phyloP scores from a whole-genome alignment of 1,284 basidiomycete genomes.

The Moesziomyces globuligerus region DNA sequence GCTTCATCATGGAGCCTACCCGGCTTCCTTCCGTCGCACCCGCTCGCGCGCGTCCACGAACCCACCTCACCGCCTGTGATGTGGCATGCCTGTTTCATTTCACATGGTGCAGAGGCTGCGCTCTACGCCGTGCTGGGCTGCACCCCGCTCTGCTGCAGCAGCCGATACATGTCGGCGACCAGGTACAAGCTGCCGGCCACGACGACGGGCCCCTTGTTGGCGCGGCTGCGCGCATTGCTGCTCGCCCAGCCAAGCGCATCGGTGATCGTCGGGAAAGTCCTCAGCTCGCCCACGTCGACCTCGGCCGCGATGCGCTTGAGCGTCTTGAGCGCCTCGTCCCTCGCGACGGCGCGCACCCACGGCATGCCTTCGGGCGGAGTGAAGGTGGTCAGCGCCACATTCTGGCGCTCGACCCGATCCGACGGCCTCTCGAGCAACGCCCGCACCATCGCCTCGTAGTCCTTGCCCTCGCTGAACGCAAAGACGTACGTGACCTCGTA shows the following conservation, averaged over 20 bases:
- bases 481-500: conserved; percentile 56
- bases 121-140: neutral
- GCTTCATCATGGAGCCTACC: too few relatives aligned
- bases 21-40: too few relatives aligned
- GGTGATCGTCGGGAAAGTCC: conserved; percentile 13
- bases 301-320: conserved; percentile 4
- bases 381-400: conserved; percentile 56
- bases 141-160: conserved; percentile 9
- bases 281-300: conserved; percentile 25
- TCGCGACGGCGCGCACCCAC: conserved; percentile 52
- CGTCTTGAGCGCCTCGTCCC: conserved; percentile 13
- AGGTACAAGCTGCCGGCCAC: conserved; percentile 64
- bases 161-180: conserved; percentile 59
- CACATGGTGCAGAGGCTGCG: too few relatives aligned
- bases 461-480: conserved; percentile 61
- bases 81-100: neutral
- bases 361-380: conserved; percentile 66
- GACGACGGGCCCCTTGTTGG: conserved; percentile 35
- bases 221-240: neutral
- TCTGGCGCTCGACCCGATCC: conserved; percentile 29
- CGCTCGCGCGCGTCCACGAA: too few relatives aligned
- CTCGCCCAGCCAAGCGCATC: conserved; percentile 44
- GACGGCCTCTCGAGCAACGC: conserved; percentile 27
- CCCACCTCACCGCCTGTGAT: too few relatives aligned
- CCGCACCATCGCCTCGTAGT: conserved; percentile 49